A percentile compares a stretch with the other conserved stretches of the same genome.
phyloP scores from a whole-genome alignment of 306 rosid species.

The Crataegus laevigata region DNA sequence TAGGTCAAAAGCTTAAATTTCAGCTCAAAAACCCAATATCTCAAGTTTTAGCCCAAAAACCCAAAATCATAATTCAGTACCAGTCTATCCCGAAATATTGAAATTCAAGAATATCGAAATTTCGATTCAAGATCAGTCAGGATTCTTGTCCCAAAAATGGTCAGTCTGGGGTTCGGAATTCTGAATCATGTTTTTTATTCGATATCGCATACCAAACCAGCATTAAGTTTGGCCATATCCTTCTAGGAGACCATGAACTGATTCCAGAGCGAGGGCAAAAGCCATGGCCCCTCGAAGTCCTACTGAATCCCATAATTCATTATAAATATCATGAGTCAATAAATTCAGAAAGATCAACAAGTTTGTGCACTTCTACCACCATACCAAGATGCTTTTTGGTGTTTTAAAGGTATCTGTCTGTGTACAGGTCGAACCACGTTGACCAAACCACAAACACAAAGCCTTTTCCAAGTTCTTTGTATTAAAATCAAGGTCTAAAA shows the following conservation, averaged over 20 bases:
- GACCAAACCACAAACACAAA: constrained; percentile 31
- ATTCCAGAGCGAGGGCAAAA: constrained; percentile 94
- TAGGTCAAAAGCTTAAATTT: no score
- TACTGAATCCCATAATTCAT: constrained; percentile 22
- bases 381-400: constrained; percentile 94
- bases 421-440: constrained; percentile 75
- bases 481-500: background rate
- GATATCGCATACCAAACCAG: no score
- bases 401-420: constrained; percentile 69
- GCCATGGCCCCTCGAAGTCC: constrained; percentile 99
- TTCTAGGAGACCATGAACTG: constrained; percentile 92
- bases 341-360: constrained; percentile 2
- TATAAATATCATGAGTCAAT: background rate
- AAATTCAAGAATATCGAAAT: no score
- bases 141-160: no score
- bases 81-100: accelerated
- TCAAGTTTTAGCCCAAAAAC: no score
- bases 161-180: no score
- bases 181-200: no score
- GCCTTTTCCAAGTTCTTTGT: background rate
- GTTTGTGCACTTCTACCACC: constrained; percentile 57
- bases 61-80: no score
- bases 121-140: no score
- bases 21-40: no score
- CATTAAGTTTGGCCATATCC: constrained; percentile 80